phyloP scores from a whole-genome alignment of 805 yeast genomes.

The Wickerhamiella bombiphila region DNA sequence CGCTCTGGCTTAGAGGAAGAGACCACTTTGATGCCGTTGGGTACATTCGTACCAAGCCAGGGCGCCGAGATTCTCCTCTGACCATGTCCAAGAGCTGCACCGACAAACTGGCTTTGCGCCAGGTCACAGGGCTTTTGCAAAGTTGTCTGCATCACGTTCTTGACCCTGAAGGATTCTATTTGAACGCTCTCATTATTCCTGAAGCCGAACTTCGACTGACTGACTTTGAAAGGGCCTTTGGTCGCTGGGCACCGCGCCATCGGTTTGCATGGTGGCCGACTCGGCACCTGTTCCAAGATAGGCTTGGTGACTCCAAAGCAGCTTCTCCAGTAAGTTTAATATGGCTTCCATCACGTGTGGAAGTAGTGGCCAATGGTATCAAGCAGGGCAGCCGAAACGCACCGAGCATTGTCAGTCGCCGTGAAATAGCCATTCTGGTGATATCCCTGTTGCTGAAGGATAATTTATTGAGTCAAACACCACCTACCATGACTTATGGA shows the following conservation, averaged over 20 bases:
- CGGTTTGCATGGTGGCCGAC: slow-evolving; percentile 9
- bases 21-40: slow-evolving; percentile 30
- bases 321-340: slow-evolving; percentile 13
- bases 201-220: slow-evolving; percentile 1
- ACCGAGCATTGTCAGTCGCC: slow-evolving; percentile 12
- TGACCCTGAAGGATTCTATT: slow-evolving; percentile 15
- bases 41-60: slow-evolving; percentile 81
- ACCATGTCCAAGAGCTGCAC: slow-evolving; percentile 77
- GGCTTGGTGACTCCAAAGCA: slow-evolving; percentile 4
- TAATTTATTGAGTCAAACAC: no score
- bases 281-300: slow-evolving; percentile 7
- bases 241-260: slow-evolving; percentile 12
- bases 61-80: slow-evolving; percentile 60
- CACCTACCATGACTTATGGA: no score
- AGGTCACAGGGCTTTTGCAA: slow-evolving; percentile 27
- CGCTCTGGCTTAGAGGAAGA: slow-evolving; percentile 13
- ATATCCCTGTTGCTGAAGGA: no score
- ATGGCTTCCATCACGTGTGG: slow-evolving; percentile 11
- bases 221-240: slow-evolving; percentile 24
- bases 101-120: slow-evolving; percentile 62
- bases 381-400: slow-evolving; percentile 12
- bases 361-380: slow-evolving; percentile 17
- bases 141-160: slow-evolving; percentile 19
- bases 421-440: no score
- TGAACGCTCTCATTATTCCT: slow-evolving; percentile 22